A percentile compares a stretch with the other conserved stretches of the same genome.
These are phyloP conservation scores for Neurospora terricola DNA, from an alignment of 495 filamentous ascomycete genomes.

Conservation along the genomic window DNA sequence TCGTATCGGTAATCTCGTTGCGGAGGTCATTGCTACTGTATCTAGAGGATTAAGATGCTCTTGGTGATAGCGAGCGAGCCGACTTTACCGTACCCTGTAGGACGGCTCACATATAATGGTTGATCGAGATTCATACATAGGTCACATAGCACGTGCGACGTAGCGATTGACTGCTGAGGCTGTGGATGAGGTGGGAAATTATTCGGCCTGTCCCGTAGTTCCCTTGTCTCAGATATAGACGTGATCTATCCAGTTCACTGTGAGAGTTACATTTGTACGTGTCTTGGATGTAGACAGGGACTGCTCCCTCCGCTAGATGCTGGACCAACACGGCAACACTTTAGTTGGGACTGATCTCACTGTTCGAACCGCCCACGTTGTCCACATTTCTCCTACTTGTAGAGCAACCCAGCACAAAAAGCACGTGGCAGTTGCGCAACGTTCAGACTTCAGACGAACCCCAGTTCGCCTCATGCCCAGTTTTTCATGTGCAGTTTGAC, in stretches of 20 bases:
- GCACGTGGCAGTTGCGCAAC: not conserved
- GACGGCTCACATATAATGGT: not conserved
- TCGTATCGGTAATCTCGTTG: not conserved
- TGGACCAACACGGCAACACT: not conserved
- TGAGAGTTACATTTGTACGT: not conserved
- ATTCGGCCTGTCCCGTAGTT: not conserved
- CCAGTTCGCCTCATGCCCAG: not conserved
- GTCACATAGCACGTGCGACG: not conserved
- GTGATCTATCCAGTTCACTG: not conserved
- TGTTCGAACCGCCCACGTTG: not conserved
- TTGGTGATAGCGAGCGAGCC: not conserved
- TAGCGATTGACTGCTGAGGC: not conserved
- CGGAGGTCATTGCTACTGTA: not conserved
- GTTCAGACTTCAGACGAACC: not conserved
- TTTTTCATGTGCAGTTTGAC: not conserved
- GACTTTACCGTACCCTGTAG: not conserved
- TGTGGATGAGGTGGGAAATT: not conserved
- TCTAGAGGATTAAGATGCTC: not conserved
- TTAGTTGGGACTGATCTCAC: not conserved
- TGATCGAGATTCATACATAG: not conserved
- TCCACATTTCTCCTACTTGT: not conserved
- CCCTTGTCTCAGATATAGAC: not conserved
- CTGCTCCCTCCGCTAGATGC: not conserved
- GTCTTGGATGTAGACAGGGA: not conserved
- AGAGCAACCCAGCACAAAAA: not conserved